Base-by-base conservation (phyloP, 1,139 yeast genomes). In the Pichia sp. region DNA sequence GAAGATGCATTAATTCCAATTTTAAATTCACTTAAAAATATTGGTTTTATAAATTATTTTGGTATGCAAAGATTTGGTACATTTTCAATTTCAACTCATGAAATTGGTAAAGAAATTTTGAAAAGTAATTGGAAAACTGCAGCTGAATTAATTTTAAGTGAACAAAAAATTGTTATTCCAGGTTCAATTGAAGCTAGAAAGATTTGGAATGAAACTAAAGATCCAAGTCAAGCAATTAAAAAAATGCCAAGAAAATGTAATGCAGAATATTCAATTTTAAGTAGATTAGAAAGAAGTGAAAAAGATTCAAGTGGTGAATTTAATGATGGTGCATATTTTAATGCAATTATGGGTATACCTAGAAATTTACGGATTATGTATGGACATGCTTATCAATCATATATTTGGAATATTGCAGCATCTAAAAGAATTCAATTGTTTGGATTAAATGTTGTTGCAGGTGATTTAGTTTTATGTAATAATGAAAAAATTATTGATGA, bases 11-110 rank as follows among this genome's bases (percentile, higher is more conserved):
- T 87, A 27, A 65, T 68, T 11, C 64, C 68, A 11, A 77, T 92
- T 33, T 73, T 89, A 56, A 63, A 71, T 4, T 77, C 89, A 0
- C 71, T 92, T 49, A 70, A 72, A 47, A 72, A 72, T 1, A 73
- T 75, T 33, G 99, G 99, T 0, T 92, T 87, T 58, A 84, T 92
- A 57, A 92, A 92, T 65, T 92, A 94, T 65, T 92, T 78, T 63
- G 99, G 99, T 27, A 84, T 92, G 94, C 99, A 92, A 71, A 73
- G 99, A 62, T 92, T 92, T 65, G 99, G 99, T 34, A 89, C 98
- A 0, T 92, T 89, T 61, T 86, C 96, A 7, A 74, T 88, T 32
- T 87, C 97, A 1, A 90, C 98, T 0, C 97, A 92, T 66, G 78
- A 75, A 34, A 74, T 89, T 47, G 99, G 99, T 45, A 78, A 79